Conservation (phyloP, 2,329 filamentous ascomycete genomes). For the Parastagonospora avenae region DNA sequence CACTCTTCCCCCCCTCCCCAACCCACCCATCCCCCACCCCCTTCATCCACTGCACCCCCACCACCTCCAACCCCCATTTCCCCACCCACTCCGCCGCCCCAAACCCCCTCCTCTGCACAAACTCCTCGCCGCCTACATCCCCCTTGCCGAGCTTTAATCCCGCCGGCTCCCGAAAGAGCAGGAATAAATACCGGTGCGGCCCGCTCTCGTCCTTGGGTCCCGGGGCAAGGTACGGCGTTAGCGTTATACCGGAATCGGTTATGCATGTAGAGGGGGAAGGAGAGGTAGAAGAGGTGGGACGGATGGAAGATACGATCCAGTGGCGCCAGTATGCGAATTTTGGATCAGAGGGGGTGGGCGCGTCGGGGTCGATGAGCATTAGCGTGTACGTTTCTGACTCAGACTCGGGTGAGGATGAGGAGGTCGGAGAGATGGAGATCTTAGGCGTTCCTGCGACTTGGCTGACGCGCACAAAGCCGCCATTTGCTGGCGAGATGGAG, state of each 20-base stretch:
- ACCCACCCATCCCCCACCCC: slow-evolving; percentile 46
- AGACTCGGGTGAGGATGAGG: slow-evolving; percentile 5
- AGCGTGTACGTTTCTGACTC: slow-evolving; percentile 54
- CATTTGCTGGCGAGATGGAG: slow-evolving; percentile 27
- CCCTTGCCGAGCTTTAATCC: slow-evolving; percentile 23
- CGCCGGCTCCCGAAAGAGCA: slow-evolving; percentile 37
- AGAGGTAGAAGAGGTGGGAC: slow-evolving; percentile 2
- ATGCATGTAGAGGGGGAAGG: no score
- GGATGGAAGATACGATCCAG: slow-evolving; percentile 51
- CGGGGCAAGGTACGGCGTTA: slow-evolving; percentile 41
- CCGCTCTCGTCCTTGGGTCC: slow-evolving; percentile 43
- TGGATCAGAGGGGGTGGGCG: slow-evolving; percentile 60
- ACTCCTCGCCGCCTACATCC: slow-evolving; percentile 44
- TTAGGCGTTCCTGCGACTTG: slow-evolving; percentile 26
- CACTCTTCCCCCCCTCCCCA: slow-evolving; percentile 12
- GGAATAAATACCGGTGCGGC: slow-evolving; percentile 43
- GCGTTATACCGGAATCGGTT: slow-evolving; percentile 20
- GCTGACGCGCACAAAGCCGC: slow-evolving; percentile 43
- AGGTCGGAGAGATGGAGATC: slow-evolving; percentile 38
- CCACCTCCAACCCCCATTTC: slow-evolving; percentile 35
- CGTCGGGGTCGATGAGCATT: slow-evolving; percentile 60
- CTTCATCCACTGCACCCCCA: slow-evolving; percentile 45
- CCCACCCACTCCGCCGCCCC: slow-evolving; percentile 26
- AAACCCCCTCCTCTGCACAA: slow-evolving; percentile 42
- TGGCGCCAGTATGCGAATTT: slow-evolving; percentile 63